Conservation (phyloP, 345 rosid species). For the Mangifera indica region DNA sequence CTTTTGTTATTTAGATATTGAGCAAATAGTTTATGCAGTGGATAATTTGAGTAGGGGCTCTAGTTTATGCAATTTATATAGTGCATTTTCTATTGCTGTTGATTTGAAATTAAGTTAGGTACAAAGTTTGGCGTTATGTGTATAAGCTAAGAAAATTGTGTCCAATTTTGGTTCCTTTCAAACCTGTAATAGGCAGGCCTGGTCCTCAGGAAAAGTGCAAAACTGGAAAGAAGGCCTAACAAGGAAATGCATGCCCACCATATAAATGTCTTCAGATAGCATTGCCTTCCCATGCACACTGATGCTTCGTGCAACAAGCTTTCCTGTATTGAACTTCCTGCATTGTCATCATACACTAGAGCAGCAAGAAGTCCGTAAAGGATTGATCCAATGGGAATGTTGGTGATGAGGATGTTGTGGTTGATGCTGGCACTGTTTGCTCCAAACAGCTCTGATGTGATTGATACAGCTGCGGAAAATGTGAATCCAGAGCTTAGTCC, state of each 20-base stretch:
- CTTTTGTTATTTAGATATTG: neutral
- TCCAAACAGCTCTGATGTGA: constrained; percentile 86
- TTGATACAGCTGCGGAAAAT: constrained; percentile 74
- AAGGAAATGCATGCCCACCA: constrained; percentile 53
- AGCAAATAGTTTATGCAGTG: neutral
- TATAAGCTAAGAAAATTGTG: constrained; percentile 27
- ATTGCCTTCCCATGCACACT: constrained; percentile 62
- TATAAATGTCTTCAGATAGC: constrained; percentile 48
- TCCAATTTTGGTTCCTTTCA: constrained; percentile 30
- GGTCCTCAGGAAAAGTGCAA: constrained; percentile 51
- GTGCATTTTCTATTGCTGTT: neutral
- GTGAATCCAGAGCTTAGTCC: constrained; percentile 80
- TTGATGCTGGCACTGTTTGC: constrained; percentile 72
- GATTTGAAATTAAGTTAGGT: neutral
- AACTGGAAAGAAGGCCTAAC: constrained; percentile 44
- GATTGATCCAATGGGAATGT: constrained; percentile 85
- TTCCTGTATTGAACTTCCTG: constrained; percentile 23
- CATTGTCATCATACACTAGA: constrained; percentile 58
- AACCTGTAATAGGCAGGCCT: constrained; percentile 46
- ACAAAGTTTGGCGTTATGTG: neutral
- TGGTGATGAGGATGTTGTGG: constrained; percentile 88
- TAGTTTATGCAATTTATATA: no score
- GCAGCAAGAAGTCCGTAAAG: constrained; percentile 79
- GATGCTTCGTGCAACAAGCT: constrained; percentile 28
- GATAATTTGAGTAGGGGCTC: neutral